Evolutionary conservation across 176 grass and related monocot species (phyloP).

Genomic region (Otatea glauca): DNA sequence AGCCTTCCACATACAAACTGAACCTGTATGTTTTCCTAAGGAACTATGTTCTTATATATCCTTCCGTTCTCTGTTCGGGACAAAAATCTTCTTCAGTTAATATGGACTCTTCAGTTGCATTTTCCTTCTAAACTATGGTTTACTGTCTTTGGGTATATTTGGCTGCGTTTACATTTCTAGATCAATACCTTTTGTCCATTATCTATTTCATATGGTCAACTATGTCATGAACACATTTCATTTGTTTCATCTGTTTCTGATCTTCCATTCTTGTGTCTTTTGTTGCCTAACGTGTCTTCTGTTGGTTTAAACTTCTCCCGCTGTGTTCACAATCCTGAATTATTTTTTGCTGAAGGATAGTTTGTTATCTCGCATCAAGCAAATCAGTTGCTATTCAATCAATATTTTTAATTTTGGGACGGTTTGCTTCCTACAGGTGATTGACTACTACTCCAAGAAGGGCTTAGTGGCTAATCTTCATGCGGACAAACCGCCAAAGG

Average conservation of each 20-base stretch:
- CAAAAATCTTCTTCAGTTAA: not conserved
- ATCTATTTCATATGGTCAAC: not conserved
- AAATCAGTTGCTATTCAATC: not conserved
- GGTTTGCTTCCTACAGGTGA: constrained; percentile 63
- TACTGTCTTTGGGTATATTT: not conserved
- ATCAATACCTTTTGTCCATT: not conserved
- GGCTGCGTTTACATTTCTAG: not conserved
- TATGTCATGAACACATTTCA: not conserved
- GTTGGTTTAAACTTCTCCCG: not conserved
- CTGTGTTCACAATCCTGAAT: not conserved
- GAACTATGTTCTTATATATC: not conserved
- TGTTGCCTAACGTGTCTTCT: not conserved
- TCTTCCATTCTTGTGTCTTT: not conserved
- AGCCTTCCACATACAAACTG: constrained; percentile 90
- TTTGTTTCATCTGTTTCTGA: too few relatives aligned
- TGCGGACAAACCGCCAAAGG: constrained; percentile 81
- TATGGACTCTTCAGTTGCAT: not conserved
- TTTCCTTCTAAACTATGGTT: not conserved
- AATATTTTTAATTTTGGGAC: constrained; percentile 27
- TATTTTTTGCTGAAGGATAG: not conserved
- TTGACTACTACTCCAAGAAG: constrained; percentile 87
- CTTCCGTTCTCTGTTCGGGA: not conserved
- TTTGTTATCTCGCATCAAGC: constrained; percentile 14
- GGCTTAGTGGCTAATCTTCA: constrained; percentile 70
- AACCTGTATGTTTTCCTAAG: constrained; percentile 72